Base-by-base conservation (phyloP, 306 rosid species). In the Boehmeria nivea region DNA sequence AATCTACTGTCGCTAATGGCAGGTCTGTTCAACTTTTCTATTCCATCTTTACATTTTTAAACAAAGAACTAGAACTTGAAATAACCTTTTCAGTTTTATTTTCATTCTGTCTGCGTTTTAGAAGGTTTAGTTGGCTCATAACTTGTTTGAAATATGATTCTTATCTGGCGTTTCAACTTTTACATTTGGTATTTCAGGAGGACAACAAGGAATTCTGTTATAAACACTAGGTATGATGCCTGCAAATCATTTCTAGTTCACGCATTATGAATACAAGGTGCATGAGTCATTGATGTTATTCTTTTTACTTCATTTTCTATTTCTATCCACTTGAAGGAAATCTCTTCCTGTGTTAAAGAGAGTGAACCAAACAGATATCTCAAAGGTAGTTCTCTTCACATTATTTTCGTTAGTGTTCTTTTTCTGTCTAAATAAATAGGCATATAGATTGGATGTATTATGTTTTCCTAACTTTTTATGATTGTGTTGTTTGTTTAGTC, bases 261-360 rank as follows among this genome's bases (percentile, higher is more conserved):
- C 17, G 13, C 62, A 24, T 38, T 46, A 19, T 71, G 62, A 59
- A 71, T 62, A 31, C 62, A 64, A 61, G 22, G 19, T 48, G 24
- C 54, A 37, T 54, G 65, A 61, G 60, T 57, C 51, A 57, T 63
- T 54, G 57, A 51, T 51, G 37, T 58, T 50, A 66, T 72, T 56
- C 56, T 20, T 26, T 63, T 59, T 10, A 22, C 17, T 44, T 13
- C 44, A 40, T 40, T 40, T 40, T 40, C 10, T 14, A 10, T 47
- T 43, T 44, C 51, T 19, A 64, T 65, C 52, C 71, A 54, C 73
- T 60, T 78, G 78, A 72, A 83, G 94, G 84, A 78, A 63, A 61
- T 90, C 97, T 60, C 72, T 90, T 54, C 86, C 94, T 1, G 76
- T 78, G 43, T 65, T 72, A 27, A 80, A 78, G 75, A 70, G 57